Evolutionary conservation across 306 rosid species (phyloP).

Genomic region (Begonia fuchsioides): DNA sequence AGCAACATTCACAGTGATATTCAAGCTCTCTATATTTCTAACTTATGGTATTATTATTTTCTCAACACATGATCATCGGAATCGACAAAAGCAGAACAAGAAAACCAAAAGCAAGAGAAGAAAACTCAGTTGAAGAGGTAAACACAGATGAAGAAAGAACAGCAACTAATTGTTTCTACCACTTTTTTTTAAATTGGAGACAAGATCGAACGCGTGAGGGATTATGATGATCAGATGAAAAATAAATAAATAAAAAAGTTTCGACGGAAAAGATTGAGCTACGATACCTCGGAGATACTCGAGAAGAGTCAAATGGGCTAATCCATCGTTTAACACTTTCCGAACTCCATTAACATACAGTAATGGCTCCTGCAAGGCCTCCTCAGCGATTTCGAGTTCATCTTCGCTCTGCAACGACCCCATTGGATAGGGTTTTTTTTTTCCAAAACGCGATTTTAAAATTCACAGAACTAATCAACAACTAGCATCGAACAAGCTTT

Average conservation of each 20-base stretch:
- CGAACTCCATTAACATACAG: slow-evolving; percentile 65
- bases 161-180: not conserved
- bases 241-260: not conserved
- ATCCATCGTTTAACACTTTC: slow-evolving; percentile 52
- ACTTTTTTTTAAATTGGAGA: not conserved
- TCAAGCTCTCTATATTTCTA: too few relatives aligned
- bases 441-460: too few relatives aligned
- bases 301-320: slow-evolving; percentile 77
- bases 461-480: too few relatives aligned
- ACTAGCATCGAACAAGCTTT: too few relatives aligned
- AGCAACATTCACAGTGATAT: too few relatives aligned
- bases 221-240: not conserved
- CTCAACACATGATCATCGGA: too few relatives aligned
- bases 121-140: too few relatives aligned
- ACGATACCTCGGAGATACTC: slow-evolving; percentile 82
- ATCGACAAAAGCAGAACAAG: too few relatives aligned
- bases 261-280: not conserved
- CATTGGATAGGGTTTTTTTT: slow-evolving; percentile 21
- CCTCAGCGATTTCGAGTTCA: slow-evolving; percentile 13
- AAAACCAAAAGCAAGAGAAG: too few relatives aligned
- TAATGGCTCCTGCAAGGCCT: slow-evolving; percentile 32
- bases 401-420: slow-evolving; percentile 53
- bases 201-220: not conserved
- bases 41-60: too few relatives aligned
- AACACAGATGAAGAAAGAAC: not conserved